Conservation (phyloP, 2,329 filamentous ascomycete genomes). For the Pseudopithomyces chartarum region DNA sequence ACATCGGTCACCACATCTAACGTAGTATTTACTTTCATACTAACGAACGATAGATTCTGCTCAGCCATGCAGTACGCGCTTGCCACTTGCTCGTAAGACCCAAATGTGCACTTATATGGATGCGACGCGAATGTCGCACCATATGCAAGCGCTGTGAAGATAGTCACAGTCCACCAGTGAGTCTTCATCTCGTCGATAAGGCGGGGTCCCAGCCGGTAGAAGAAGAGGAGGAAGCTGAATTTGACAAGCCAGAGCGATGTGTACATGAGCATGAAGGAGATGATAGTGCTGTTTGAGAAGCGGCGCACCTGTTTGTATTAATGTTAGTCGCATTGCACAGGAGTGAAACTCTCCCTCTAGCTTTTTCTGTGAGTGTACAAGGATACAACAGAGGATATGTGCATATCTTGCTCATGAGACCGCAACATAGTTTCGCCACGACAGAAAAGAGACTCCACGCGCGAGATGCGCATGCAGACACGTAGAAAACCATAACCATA, state of each 20-base stretch:
- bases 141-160: background rate
- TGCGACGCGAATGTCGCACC: background rate
- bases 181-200: background rate
- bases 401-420: too few relatives aligned
- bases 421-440: too few relatives aligned
- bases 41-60: conserved; percentile 6
- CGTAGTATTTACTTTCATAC: conserved; percentile 5
- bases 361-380: too few relatives aligned
- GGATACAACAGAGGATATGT: too few relatives aligned
- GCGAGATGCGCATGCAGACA: too few relatives aligned
- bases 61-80: conserved; percentile 1
- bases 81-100: background rate
- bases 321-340: too few relatives aligned
- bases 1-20: conserved; percentile 14
- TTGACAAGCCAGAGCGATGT: conserved; percentile 7
- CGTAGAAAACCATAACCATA: too few relatives aligned
- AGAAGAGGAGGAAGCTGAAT: conserved; percentile 7
- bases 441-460: too few relatives aligned
- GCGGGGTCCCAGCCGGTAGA: conserved; percentile 4
- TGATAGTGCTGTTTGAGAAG: background rate
- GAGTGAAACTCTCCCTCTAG: too few relatives aligned
- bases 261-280: conserved; percentile 4
- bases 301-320: background rate
- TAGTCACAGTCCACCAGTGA: conserved; percentile 1
- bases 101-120: conserved; percentile 6